phyloP scores from a whole-genome alignment of 805 yeast species.

The Sugiyamaella marilandica region DNA sequence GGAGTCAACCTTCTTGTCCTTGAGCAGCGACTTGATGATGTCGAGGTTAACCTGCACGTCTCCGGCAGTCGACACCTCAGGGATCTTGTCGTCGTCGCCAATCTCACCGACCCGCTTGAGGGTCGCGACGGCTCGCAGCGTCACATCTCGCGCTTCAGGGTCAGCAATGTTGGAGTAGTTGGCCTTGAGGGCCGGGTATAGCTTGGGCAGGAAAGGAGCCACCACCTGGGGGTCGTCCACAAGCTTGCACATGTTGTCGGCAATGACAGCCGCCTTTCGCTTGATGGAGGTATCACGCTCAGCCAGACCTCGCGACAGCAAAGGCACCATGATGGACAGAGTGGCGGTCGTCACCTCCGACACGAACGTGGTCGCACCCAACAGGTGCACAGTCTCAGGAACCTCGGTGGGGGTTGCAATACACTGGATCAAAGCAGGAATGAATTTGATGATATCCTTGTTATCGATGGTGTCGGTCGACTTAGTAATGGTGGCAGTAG shows the following conservation, averaged over 20 bases:
- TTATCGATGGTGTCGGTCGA: conserved; percentile 97
- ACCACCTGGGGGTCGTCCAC: conserved; percentile 99
- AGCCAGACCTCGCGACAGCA: conserved; percentile 98
- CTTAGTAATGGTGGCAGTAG: conserved; percentile 91
- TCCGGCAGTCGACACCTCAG: conserved; percentile 99
- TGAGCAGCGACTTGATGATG: conserved; percentile 70
- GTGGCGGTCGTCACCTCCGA: conserved; percentile 99
- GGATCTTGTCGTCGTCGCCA: conserved; percentile 81
- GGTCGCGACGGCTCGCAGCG: conserved; percentile 93
- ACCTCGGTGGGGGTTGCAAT: conserved; percentile 95
- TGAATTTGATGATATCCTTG: conserved; percentile 99
- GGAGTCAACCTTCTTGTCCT: conserved; percentile 52
- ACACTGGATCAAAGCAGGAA: conserved; percentile 95
- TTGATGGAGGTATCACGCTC: conserved; percentile 99
- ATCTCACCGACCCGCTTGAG: conserved; percentile 98
- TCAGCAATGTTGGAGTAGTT: conserved; percentile 97
- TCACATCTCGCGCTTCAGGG: conserved; percentile 99
- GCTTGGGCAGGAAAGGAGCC: conserved; percentile 96
- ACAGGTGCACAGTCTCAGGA: conserved; percentile 96
- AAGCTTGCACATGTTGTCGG: conserved; percentile 99
- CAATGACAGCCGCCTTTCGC: conserved; percentile 99
- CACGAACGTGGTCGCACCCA: conserved; percentile 99
- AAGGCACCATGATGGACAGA: conserved; percentile 98
- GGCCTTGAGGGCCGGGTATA: conserved; percentile 92
- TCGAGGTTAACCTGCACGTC: conserved; percentile 81